Conservation (phyloP, 148 eudicot genomes). For the Nyssa sinensis region DNA sequence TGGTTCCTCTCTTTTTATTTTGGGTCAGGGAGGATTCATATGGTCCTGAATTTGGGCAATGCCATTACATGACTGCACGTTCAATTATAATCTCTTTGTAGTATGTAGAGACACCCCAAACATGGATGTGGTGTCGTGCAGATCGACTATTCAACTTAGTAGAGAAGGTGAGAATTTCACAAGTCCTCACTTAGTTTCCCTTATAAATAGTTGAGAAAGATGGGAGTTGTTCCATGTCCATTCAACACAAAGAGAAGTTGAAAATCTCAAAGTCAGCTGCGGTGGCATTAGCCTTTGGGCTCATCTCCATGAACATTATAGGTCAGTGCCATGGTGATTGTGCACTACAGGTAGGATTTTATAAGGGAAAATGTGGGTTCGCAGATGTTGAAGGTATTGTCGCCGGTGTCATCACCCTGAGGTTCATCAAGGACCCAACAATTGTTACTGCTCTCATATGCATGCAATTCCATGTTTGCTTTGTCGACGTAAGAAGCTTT, state of each 20-base stretch:
- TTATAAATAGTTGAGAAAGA: too few relatives aligned
- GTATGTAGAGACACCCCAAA: too few relatives aligned
- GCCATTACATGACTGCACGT: too few relatives aligned
- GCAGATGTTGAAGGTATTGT: slow-evolving; percentile 37
- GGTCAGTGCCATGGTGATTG: slow-evolving; percentile 29
- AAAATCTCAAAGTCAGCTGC: background rate
- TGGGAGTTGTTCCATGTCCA: too few relatives aligned
- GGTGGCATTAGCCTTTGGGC: slow-evolving; percentile 18
- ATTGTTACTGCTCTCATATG: slow-evolving; percentile 47
- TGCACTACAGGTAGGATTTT: slow-evolving; percentile 32
- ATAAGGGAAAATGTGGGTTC: slow-evolving; percentile 32
- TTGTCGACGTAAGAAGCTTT: slow-evolving; percentile 43
- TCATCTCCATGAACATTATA: slow-evolving; percentile 27
- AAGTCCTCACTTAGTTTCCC: too few relatives aligned
- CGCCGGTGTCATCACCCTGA: slow-evolving; percentile 9
- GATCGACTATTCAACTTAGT: too few relatives aligned
- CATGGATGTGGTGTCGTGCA: too few relatives aligned
- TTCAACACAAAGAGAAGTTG: background rate
- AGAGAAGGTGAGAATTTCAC: too few relatives aligned
- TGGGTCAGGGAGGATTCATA: too few relatives aligned
- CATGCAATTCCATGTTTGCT: slow-evolving; percentile 59
- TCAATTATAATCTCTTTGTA: too few relatives aligned
- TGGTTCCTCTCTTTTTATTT: too few relatives aligned
- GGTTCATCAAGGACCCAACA: slow-evolving; percentile 21
- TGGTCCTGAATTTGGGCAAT: too few relatives aligned